A percentile compares a stretch with the other conserved stretches of the same genome.
Conservation (phyloP, 495 filamentous ascomycete species). For the Recurvomyces mirabilis region DNA sequence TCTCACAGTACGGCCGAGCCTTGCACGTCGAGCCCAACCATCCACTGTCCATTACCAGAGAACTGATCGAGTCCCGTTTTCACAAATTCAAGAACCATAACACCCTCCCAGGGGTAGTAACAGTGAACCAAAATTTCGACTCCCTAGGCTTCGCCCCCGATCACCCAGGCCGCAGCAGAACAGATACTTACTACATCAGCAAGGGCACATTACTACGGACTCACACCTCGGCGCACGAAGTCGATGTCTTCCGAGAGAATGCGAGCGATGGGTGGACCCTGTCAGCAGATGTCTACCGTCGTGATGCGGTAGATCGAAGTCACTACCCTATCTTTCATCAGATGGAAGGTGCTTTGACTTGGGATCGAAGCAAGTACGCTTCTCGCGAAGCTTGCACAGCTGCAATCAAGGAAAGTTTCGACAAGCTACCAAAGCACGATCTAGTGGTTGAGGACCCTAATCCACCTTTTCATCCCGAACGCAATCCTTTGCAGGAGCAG, state of each 20-base stretch:
- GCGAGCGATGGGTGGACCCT: conserved; percentile 73
- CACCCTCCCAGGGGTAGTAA: conserved; percentile 71
- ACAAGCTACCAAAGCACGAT: conserved; percentile 38
- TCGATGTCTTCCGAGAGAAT: conserved; percentile 63
- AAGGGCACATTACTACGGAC: conserved; percentile 72
- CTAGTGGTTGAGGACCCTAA: conserved; percentile 74
- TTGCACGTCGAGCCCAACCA: conserved; percentile 82
- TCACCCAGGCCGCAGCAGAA: conserved; percentile 76
- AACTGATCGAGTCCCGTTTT: conserved; percentile 86
- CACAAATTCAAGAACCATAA: conserved; percentile 66
- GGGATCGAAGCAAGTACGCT: conserved; percentile 57
- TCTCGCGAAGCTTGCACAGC: conserved; percentile 4
- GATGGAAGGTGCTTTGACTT: conserved; percentile 90
- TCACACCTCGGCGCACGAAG: conserved; percentile 88
- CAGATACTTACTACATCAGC: conserved; percentile 96
- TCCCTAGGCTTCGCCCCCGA: conserved; percentile 82
- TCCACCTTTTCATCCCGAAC: conserved; percentile 62
- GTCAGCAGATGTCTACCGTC: conserved; percentile 89
- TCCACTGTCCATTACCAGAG: conserved; percentile 78
- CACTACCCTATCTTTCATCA: conserved; percentile 98
- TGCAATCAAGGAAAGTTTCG: conserved; percentile 3
- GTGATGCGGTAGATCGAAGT: conserved; percentile 85
- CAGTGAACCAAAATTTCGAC: conserved; percentile 83
- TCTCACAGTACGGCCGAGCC: conserved; percentile 57
- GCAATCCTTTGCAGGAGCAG: conserved; percentile 69